Conservation (phyloP, 2,329 filamentous ascomycete species). For the Neophaeococcomyces aloes region DNA sequence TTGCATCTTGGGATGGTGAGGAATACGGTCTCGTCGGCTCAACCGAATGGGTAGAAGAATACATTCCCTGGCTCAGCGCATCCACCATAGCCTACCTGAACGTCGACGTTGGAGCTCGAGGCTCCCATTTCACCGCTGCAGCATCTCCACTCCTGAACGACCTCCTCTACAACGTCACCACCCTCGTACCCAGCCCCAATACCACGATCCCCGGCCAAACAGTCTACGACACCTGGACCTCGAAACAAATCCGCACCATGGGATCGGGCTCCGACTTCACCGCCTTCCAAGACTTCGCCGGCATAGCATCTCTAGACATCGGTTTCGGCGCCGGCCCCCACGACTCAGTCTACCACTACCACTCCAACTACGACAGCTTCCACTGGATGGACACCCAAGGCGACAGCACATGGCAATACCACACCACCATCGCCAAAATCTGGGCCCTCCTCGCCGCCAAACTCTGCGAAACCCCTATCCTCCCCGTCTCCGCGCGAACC, state of each 20-base stretch:
- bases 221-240: conserved; percentile 42
- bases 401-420: conserved; percentile 52
- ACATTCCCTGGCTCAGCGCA: conserved; percentile 33
- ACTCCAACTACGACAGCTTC: conserved; percentile 39
- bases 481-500: conserved; percentile 54
- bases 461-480: conserved; percentile 50
- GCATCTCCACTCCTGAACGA: conserved; percentile 34
- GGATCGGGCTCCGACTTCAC: conserved; percentile 40
- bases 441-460: conserved; percentile 52
- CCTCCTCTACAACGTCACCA: conserved; percentile 32
- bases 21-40: conserved; percentile 32
- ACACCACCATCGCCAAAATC: conserved; percentile 54
- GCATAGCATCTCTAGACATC: conserved; percentile 33
- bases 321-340: conserved; percentile 29
- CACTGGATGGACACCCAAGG: conserved; percentile 44
- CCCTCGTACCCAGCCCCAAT: conserved; percentile 58
- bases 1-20: conserved; percentile 28
- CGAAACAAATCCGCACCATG: conserved; percentile 30
- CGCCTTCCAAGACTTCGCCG: conserved; percentile 35
- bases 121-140: conserved; percentile 30
- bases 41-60: conserved; percentile 43
- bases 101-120: conserved; percentile 40
- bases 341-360: conserved; percentile 39
- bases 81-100: conserved; percentile 42
- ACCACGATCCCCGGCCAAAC: conserved; percentile 62